A percentile compares a stretch with the other conserved stretches of the same genome.
These are phyloP conservation scores for Bauhinia variegata DNA, from an alignment of 306 rosid species.

Conservation along the genomic window DNA sequence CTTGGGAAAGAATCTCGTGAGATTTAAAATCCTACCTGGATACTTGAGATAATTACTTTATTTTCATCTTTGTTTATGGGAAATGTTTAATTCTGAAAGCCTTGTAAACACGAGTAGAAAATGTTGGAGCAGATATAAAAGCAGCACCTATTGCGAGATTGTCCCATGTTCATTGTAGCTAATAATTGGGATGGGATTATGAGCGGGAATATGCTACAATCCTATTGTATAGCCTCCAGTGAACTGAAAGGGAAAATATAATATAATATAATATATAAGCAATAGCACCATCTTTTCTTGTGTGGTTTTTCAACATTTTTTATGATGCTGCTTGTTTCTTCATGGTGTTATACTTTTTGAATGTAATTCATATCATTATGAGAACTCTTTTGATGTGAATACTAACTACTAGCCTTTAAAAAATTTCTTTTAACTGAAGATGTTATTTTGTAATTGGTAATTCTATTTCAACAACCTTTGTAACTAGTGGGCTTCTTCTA, in stretches of 20 bases:
- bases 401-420: neutral
- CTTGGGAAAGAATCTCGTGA: neutral
- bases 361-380: slow-evolving; percentile 1
- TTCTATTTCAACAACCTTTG: neutral
- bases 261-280: slow-evolving; percentile 3
- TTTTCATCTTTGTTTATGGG: slow-evolving; percentile 13
- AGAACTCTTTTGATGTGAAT: neutral
- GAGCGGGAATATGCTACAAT: too few relatives aligned
- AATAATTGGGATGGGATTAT: too few relatives aligned
- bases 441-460: slow-evolving; percentile 6
- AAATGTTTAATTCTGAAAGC: neutral
- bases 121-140: slow-evolving; percentile 11
- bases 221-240: too few relatives aligned
- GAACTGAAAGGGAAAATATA: too few relatives aligned
- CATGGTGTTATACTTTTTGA: slow-evolving; percentile 1
- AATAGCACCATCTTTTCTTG: slow-evolving; percentile 1
- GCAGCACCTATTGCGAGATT: neutral
- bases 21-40: neutral
- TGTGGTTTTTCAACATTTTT: slow-evolving; percentile 16
- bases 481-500: neutral
- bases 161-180: too few relatives aligned
- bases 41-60: neutral
- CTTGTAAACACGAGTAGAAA: neutral
- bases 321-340: slow-evolving; percentile 29
- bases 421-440: neutral